Conservation (phyloP, 208 protist species). For the Strigomonas culicis region DNA sequence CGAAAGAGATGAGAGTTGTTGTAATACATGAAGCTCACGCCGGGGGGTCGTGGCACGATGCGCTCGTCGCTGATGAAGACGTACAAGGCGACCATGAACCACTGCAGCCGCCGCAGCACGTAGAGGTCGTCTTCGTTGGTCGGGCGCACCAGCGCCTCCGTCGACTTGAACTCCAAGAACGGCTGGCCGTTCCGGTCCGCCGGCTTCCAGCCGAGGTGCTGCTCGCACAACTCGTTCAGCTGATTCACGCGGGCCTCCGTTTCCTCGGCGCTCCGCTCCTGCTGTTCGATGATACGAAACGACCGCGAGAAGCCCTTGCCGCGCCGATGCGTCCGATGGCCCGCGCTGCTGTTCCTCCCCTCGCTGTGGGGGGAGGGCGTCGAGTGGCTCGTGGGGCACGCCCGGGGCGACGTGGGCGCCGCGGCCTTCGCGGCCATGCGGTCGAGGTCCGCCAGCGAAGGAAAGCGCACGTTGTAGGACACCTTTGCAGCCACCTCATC, state of each 20-base stretch:
- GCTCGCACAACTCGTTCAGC: slow-evolving; percentile 49
- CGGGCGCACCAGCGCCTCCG: slow-evolving; percentile 23
- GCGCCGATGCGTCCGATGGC: too few species aligned
- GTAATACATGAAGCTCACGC: slow-evolving; percentile 49
- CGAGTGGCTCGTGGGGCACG: too few species aligned
- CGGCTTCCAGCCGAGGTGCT: slow-evolving; percentile 37
- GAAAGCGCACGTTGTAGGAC: slow-evolving; percentile 29
- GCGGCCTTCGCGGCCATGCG: background rate
- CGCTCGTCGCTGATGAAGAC: slow-evolving; percentile 26
- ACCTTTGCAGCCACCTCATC: background rate
- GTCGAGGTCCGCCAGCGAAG: slow-evolving; percentile 34
- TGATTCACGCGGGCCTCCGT: slow-evolving; percentile 21
- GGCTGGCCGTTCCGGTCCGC: slow-evolving; percentile 16
- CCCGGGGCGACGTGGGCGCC: background rate
- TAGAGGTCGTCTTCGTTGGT: slow-evolving; percentile 37
- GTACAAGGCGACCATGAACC: slow-evolving; percentile 41
- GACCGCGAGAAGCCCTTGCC: too few species aligned
- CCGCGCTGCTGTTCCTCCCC: too few species aligned
- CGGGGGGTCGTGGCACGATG: slow-evolving; percentile 36
- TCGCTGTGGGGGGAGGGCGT: too few species aligned
- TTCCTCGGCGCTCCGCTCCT: slow-evolving; percentile 26
- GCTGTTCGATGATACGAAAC: slow-evolving; percentile 10
- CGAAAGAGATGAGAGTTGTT: slow-evolving; percentile 9
- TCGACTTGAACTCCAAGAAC: slow-evolving; percentile 24
- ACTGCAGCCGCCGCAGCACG: slow-evolving; percentile 42